Percentiles rank a stretch among this genome's conserved stretches.
Conservation (phyloP, 306 rosid genomes). For the Corylus avellana region DNA sequence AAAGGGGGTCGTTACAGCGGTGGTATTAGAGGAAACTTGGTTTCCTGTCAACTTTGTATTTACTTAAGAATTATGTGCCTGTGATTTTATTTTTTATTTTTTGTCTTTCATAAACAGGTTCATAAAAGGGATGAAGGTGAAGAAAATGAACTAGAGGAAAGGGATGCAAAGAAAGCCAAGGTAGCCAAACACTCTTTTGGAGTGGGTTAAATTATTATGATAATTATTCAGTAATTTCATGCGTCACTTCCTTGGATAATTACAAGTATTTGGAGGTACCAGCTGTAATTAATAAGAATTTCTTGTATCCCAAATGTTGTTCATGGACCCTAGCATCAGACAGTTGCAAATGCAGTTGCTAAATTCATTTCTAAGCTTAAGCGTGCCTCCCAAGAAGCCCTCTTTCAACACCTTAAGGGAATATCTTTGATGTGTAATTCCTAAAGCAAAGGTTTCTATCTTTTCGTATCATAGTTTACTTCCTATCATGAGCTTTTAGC, state of each 20-base stretch:
- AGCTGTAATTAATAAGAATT: not conserved
- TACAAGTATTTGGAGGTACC: not conserved
- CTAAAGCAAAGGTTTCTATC: not conserved
- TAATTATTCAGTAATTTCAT: conserved; percentile 9
- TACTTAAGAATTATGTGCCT: not conserved
- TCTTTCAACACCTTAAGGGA: not conserved
- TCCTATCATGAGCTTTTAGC: not conserved
- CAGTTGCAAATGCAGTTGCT: not conserved
- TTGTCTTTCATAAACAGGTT: conserved; percentile 33
- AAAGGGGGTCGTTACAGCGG: too few relatives aligned
- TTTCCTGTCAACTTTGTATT: not conserved
- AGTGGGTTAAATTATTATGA: not conserved
- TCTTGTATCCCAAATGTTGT: not conserved
- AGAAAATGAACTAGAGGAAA: conserved; percentile 40
- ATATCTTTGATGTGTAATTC: not conserved
- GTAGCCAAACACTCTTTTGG: conserved; percentile 24
- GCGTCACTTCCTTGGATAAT: not conserved
- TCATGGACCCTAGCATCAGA: not conserved
- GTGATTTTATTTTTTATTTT: not conserved
- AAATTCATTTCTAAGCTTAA: not conserved
- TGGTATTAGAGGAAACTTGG: too few relatives aligned
- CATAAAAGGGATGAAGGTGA: conserved; percentile 31
- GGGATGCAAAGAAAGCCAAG: conserved; percentile 45
- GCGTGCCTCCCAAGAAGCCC: not conserved
- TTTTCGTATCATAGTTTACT: not conserved